Evolutionary conservation across 169 alveolate genomes (phyloP), one percentile per base, ranked within the genome.

Genomic region (Plasmodium cynomolgi): DNA sequence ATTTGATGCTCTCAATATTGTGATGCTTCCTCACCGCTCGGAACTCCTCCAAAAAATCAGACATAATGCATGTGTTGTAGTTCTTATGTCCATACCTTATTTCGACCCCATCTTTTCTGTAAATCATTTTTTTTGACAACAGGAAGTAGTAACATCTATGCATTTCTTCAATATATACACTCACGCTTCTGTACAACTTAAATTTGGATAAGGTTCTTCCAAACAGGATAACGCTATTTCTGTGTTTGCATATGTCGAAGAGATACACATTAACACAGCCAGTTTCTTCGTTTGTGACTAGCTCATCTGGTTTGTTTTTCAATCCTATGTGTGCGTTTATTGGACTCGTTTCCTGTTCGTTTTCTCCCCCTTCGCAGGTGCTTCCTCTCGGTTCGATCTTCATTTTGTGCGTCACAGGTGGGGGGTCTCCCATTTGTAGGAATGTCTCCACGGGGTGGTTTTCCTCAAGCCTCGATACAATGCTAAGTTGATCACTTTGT

Each of bases 171-270:
- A 91, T 31, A 47, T 68, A 91, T 71, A 91, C 80, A 71, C 95
- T 91, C 54, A 91, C 83, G 29, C 95, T 91, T 44, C 84, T 81
- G 17, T 82, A 81, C 15, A 72, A 33, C 29, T 91, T 91, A 39
- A 68, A 47, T 68, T 91, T 91, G n/a, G 92, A 39, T 11, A 68
- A 5, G 2, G 95, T 91, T n/a, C 77, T 91, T 29, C 95, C 95
- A 47, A 91, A 91, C 74, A 91, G 3, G 8, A 91, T 91, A 2
- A 91, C 34, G 47, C 95, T 91, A 37, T 91, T 91, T 56, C 91
- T 91, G 75, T 91, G 95, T 11, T 91, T 80, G 50, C 95, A 91
- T 31, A 91, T 82, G 75, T 91, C 95, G 26, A 81, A 91, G 1
- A 91, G 9, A 33, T 91, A 91, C 4, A 91, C 84, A 17, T 91